Conservation (phyloP, 1,284 basidiomycete genomes). For the Rhodotorula sp. region DNA sequence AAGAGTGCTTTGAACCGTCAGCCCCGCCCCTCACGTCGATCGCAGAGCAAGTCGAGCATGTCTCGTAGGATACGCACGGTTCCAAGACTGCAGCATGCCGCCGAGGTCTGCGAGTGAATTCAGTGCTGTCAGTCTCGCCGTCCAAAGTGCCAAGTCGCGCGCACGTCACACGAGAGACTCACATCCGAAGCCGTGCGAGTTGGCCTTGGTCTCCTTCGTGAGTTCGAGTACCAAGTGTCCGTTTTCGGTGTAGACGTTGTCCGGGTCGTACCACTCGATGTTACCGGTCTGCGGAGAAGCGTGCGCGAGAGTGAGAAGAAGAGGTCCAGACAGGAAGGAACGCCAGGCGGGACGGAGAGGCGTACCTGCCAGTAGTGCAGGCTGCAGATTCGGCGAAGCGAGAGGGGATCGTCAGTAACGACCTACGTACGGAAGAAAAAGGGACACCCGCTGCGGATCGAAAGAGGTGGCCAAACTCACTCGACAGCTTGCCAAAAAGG, state of each 20-base stretch:
- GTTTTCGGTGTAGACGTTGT: constrained; percentile 69
- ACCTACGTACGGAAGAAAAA: neutral
- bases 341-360: neutral
- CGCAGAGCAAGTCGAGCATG: too few relatives aligned
- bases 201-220: constrained; percentile 57
- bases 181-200: constrained; percentile 65
- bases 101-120: constrained; percentile 51
- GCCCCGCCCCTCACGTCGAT: too few relatives aligned
- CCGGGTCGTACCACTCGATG: constrained; percentile 61
- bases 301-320: neutral
- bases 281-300: constrained; percentile 12
- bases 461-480: neutral
- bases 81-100: constrained; percentile 63
- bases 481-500: constrained; percentile 64
- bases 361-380: constrained; percentile 64
- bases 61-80: constrained; percentile 56
- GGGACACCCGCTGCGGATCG: too few relatives aligned
- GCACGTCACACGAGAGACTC: neutral
- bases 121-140: neutral
- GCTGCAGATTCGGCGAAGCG: constrained; percentile 1
- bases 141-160: too few relatives aligned
- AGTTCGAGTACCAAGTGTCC: constrained; percentile 78
- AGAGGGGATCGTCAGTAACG: neutral
- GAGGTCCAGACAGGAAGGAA: neutral
- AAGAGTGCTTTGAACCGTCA: neutral